Evolutionary conservation across 768 basidiomycete genomes (phyloP).

Genomic region (Holtermannia corniformis): DNA sequence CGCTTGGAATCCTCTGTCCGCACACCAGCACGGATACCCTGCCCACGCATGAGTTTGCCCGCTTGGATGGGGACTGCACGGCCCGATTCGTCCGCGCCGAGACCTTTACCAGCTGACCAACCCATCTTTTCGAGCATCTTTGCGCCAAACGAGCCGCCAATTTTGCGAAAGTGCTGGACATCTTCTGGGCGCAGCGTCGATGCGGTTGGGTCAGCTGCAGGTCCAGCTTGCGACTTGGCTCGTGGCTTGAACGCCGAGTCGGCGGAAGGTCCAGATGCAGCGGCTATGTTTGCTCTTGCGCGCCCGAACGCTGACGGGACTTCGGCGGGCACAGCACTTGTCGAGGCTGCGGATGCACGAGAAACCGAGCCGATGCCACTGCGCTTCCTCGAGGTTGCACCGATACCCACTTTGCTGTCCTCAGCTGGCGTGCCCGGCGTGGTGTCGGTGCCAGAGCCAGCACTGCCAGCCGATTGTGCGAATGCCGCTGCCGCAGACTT

Average conservation of each 20-base stretch:
- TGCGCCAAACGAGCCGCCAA: constrained; percentile 70
- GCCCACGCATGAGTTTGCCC: constrained; percentile 27
- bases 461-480: neutral
- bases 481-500: constrained; percentile 2
- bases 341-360: neutral
- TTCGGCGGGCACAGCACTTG: constrained; percentile 5
- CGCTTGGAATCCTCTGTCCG: constrained; percentile 39
- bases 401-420: constrained; percentile 15
- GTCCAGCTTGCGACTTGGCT: constrained; percentile 36
- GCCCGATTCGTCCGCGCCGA: constrained; percentile 34
- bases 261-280: constrained; percentile 8
- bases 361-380: constrained; percentile 20
- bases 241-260: constrained; percentile 16
- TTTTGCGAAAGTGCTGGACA: constrained; percentile 68
- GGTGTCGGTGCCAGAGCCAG: no score
- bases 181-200: constrained; percentile 58
- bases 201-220: constrained; percentile 19
- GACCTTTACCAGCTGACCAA: constrained; percentile 60
- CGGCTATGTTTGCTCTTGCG: constrained; percentile 6
- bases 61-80: constrained; percentile 37
- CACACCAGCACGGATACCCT: constrained; percentile 37
- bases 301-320: constrained; percentile 19
- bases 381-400: constrained; percentile 9
- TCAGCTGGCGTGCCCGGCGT: neutral
- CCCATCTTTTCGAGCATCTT: constrained; percentile 92